Evolutionary conservation across 2,329 filamentous ascomycete genomes (phyloP), one percentile per base, ranked within the genome.

Genomic region (Samsoniella hepiali): DNA sequence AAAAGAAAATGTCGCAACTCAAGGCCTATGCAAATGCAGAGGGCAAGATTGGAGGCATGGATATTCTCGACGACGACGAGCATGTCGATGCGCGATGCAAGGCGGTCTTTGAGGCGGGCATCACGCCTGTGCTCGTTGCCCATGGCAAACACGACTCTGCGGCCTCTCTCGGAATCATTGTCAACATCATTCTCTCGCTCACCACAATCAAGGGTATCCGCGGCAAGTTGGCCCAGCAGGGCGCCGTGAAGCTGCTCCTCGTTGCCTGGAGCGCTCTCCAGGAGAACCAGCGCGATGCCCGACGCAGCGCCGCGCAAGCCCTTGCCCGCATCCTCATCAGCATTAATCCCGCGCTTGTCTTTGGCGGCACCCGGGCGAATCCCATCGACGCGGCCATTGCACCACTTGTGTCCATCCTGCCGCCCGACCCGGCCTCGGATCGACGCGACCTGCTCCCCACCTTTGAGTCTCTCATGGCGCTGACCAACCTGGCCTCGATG

Each of bases 21-120:
- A 97, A 96, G 79, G 91, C 93, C 2, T 99, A 98, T 70, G 95
- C 95, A 15, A 91, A 96, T 72, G 90, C 92, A 0, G 88, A 88
- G 5, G 93, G 91, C 70, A 84, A 85, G 65, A 72, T 84, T n/a
- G 73, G 81, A 0, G 78, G 82, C 3, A 79, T 84, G 0, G 86
- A 93, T 71, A 85, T 86, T 8, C 80, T 96, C 0, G 88, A 95
- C 63, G 86, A 93, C 65, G 88, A 96, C 63, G 81, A 88, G 2
- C 87, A 91, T 67, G 93, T 96, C 40, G 81, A 85, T 17, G 82
- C 84, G 65, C 87, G 95, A 31, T 97, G 94, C 75, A 87, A 85
- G 72, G 84, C 83, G 11, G 83, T 97, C 13, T 90, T 98, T 64
- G 88, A 94, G 36, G 89, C 90, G 0, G 91, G 90, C 9, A 78